phyloP scores from a whole-genome alignment of 2,329 filamentous ascomycete species.

The Drechslera avenae region DNA sequence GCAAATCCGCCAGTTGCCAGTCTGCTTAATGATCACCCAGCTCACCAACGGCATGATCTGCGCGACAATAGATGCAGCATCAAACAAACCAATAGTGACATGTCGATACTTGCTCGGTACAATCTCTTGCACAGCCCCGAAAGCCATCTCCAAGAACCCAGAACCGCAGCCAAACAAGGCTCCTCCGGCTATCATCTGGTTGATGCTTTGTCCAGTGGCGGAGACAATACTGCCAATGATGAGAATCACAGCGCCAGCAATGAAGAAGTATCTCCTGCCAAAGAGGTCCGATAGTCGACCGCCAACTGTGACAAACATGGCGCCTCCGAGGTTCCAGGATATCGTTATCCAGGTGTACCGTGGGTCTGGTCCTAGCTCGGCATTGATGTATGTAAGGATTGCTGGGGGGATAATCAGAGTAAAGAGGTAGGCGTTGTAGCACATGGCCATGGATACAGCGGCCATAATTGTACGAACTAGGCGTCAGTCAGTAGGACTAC shows the following conservation, averaged over 20 bases:
- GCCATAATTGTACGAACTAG: constrained; percentile 31
- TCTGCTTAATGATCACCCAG: constrained; percentile 38
- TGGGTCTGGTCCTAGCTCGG: constrained; percentile 40
- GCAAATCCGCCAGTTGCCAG: constrained; percentile 33
- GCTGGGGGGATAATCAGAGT: constrained; percentile 42
- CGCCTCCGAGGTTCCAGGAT: constrained; percentile 41
- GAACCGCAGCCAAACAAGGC: constrained; percentile 50
- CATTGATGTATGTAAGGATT: constrained; percentile 41
- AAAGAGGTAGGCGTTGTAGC: constrained; percentile 43
- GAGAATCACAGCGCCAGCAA: constrained; percentile 41
- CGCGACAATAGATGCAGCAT: constrained; percentile 38
- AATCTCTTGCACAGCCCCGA: constrained; percentile 47
- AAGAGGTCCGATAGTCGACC: constrained; percentile 51
- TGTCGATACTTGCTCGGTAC: constrained; percentile 49
- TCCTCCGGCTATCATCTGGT: constrained; percentile 50
- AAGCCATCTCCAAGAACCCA: constrained; percentile 51
- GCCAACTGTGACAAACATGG: constrained; percentile 41
- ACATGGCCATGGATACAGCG: constrained; percentile 34
- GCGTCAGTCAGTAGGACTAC: neutral
- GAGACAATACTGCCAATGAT: constrained; percentile 49
- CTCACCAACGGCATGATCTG: constrained; percentile 43
- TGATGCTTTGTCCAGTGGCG: constrained; percentile 48
- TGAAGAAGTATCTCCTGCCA: constrained; percentile 42
- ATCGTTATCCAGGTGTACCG: constrained; percentile 43
- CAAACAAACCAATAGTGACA: constrained; percentile 46